Conservation (phyloP, 169 alveolate genomes). For the Cryptosporidium meleagridis region DNA sequence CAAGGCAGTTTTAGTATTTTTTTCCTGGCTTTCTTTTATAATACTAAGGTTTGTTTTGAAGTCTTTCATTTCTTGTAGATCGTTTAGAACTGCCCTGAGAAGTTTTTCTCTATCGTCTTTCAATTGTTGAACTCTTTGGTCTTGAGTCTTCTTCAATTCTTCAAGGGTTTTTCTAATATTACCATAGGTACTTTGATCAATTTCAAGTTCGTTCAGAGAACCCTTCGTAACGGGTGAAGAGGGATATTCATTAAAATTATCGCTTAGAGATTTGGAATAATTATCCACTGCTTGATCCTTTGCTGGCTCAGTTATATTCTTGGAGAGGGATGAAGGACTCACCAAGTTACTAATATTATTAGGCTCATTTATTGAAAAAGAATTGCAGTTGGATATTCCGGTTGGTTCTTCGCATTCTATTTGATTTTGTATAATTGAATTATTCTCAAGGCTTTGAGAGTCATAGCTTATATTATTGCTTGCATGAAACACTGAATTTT, state of each 20-base stretch:
- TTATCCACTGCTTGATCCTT: conserved; percentile 1
- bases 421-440: not conserved
- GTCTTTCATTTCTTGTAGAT: conserved; percentile 69
- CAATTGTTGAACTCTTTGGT: conserved; percentile 68
- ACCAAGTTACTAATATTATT: not conserved
- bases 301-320: not conserved
- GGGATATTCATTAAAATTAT: conserved; percentile 28
- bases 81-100: conserved; percentile 60
- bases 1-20: not conserved
- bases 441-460: not conserved
- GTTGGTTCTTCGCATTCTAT: not conserved
- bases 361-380: not conserved
- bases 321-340: not conserved
- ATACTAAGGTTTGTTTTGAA: conserved; percentile 25
- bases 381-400: not conserved
- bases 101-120: conserved; percentile 71
- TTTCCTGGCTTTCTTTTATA: conserved; percentile 17
- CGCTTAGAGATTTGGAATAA: not conserved
- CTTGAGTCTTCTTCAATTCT: conserved; percentile 69
- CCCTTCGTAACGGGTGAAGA: conserved; percentile 27
- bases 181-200: conserved; percentile 49
- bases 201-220: conserved; percentile 26
- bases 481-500: not conserved
- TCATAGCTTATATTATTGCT: not conserved
- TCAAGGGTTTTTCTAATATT: conserved; percentile 67